These are phyloP conservation scores for Nectriaceae sp. DNA, from an alignment of 2,329 filamentous ascomycete genomes.

Conservation along the genomic window DNA sequence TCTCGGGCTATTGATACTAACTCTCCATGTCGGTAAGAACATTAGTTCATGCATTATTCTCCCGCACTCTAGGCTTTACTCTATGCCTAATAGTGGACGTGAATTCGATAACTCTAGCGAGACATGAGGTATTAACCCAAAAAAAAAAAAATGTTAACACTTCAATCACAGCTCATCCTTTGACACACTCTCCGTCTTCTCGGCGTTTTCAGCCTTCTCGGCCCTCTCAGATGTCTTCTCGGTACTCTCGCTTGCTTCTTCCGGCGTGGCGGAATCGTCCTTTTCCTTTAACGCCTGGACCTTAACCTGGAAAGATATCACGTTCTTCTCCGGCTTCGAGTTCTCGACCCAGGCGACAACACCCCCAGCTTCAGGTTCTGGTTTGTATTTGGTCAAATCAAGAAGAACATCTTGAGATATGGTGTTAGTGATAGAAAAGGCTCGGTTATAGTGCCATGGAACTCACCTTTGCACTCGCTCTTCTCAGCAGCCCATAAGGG, in stretches of 20 bases:
- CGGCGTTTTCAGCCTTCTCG: conserved; percentile 23
- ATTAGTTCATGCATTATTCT: no score
- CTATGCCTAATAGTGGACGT: no score
- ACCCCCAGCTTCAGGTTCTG: conserved; percentile 23
- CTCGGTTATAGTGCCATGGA: neutral
- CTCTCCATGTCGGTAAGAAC: no score
- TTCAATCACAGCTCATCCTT: neutral
- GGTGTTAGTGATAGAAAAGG: conserved; percentile 6
- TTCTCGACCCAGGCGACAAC: conserved; percentile 35
- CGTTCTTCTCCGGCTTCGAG: conserved; percentile 31
- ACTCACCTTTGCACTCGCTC: conserved; percentile 45
- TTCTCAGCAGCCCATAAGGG: conserved; percentile 51
- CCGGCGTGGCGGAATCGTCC: no score
- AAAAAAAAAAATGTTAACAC: no score
- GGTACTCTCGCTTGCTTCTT: conserved; percentile 7
- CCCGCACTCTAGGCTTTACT: no score
- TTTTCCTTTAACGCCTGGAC: conserved; percentile 36
- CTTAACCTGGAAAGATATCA: conserved; percentile 38
- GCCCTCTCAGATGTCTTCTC: conserved; percentile 10
- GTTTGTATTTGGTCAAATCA: conserved; percentile 32
- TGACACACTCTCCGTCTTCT: neutral
- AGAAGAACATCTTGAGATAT: conserved; percentile 24
- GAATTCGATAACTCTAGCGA: no score
- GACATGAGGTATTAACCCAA: no score
- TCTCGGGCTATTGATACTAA: no score